Evolutionary conservation across 78 protist species (phyloP), one percentile per base, ranked within the genome.

Genomic region (Dictyostelium firmibasis): DNA sequence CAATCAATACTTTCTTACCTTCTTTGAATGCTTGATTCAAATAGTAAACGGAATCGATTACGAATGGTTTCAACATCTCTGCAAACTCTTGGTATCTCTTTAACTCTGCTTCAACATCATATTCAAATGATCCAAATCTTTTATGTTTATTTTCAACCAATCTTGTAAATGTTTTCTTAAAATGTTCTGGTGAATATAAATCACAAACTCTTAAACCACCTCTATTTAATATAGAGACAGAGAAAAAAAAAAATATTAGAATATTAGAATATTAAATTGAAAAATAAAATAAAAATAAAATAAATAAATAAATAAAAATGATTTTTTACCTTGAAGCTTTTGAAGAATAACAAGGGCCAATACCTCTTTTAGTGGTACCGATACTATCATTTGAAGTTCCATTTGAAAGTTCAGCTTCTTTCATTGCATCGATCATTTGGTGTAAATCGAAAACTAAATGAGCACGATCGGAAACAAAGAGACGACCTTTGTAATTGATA

Each of bases 371-470:
- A 74, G 98, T 97, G 47, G 98, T 97, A 57, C 96, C 96, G 64
- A 93, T 93, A 81, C 86, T 84, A 83, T 93, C 92, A 29, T 82
- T 83, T 18, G 93, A 87, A 33, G 84, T 16, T 38, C 93, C 93
- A 31, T 25, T 29, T 64, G 85, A 85, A 27, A 93, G 47, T 60
- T 96, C 98, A 33, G 20, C 64, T 43, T 96, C 97, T 33, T 94
- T 75, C 82, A 96, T 76, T 6, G 97, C 98, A 86, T 97, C 98
- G 9, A 95, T 44, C 14, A 88, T 87, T 85, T 97, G 97, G 89
- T 98, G 99, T 74, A 98, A 41, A 91, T 97, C 98, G 4, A 97
- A 84, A 23, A 98, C 98, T 23, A 98, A 76, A 87, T 98, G 99
- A 10, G 99, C 99, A 27, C 99, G 95, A 86, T 97, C 98, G 0